Evolutionary conservation across 345 rosid species (phyloP).

Genomic region (Syzygium aqueum): DNA sequence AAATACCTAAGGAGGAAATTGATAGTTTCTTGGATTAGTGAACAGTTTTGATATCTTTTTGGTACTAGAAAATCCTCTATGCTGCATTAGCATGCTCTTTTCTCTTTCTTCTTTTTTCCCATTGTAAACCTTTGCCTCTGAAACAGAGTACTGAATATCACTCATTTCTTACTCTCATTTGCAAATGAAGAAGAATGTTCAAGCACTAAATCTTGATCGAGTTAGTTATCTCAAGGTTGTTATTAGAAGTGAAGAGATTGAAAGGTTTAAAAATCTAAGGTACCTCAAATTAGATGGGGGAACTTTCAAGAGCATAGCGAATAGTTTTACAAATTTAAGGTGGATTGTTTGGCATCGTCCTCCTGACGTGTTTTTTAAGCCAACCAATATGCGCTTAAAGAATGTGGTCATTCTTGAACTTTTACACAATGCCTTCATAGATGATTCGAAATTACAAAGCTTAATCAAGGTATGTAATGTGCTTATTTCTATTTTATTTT

Average conservation of each 20-base stretch:
- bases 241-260: background rate
- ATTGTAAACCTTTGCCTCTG: background rate
- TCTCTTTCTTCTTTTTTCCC: background rate
- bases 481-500: background rate
- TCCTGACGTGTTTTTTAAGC: background rate
- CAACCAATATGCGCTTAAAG: background rate
- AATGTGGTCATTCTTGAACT: background rate
- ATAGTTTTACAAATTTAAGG: background rate
- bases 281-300: background rate
- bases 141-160: background rate
- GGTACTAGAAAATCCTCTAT: background rate
- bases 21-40: background rate
- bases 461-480: background rate
- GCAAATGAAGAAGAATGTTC: background rate
- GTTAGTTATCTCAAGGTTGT: background rate
- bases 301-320: background rate
- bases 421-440: rapidly evolving
- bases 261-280: background rate
- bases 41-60: too few relatives aligned
- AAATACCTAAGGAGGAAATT: background rate
- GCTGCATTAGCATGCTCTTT: too few relatives aligned
- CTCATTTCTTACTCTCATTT: background rate
- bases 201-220: background rate
- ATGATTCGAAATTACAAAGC: background rate
- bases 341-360: background rate